A percentile compares a stretch with the other conserved stretches of the same genome.
Conservation (phyloP, 1,139 yeast genomes). For the Suhomyces taliae region DNA sequence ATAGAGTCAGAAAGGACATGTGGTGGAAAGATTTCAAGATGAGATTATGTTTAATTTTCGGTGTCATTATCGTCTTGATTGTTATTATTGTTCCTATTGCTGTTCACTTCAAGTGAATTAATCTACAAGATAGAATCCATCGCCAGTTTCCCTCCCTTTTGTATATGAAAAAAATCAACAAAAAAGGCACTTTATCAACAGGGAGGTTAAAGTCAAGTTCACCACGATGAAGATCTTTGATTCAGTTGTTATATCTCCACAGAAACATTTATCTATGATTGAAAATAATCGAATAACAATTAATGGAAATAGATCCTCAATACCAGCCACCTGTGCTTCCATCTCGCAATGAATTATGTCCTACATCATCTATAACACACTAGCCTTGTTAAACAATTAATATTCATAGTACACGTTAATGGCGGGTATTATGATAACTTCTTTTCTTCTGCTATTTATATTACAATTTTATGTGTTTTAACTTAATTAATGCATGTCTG, state of each 20-base stretch:
- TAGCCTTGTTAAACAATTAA: too few relatives aligned
- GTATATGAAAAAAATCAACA: too few relatives aligned
- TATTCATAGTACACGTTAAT: conserved; percentile 1
- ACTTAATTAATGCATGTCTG: background rate
- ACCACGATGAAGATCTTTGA: too few relatives aligned
- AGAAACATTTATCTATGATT: too few relatives aligned
- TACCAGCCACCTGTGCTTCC: background rate
- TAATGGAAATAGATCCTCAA: too few relatives aligned
- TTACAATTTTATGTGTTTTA: conserved; percentile 7
- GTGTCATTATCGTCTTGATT: conserved; percentile 73
- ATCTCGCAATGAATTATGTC: conserved; percentile 1
- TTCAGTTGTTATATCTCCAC: too few relatives aligned
- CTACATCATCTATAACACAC: background rate
- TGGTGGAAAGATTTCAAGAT: conserved; percentile 99
- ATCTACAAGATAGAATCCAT: background rate
- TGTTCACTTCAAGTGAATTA: conserved; percentile 61
- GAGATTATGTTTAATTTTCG: conserved; percentile 88
- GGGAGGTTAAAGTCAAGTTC: too few relatives aligned
- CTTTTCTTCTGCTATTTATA: conserved; percentile 6
- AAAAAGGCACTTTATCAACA: too few relatives aligned
- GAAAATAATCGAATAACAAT: too few relatives aligned
- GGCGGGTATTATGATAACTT: conserved; percentile 2
- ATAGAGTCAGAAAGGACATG: conserved; percentile 97
- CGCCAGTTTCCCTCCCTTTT: background rate
- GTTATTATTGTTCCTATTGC: conserved; percentile 95